Conservation (phyloP, 2,329 filamentous ascomycete genomes). For the Colletotrichum sp. region DNA sequence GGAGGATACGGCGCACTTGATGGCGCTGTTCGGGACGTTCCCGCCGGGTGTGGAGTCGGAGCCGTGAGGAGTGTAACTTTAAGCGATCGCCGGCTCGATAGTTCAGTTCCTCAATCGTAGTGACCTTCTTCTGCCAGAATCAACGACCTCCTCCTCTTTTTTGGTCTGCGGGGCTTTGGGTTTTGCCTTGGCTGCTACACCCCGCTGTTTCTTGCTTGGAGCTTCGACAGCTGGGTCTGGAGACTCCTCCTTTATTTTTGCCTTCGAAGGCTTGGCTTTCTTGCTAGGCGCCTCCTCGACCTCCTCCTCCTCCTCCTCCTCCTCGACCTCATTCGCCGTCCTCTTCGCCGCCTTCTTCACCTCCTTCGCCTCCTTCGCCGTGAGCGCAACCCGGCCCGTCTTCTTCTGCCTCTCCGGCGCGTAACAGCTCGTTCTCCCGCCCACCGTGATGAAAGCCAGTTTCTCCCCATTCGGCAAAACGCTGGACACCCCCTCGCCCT, state of each 20-base stretch:
- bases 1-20: conserved; percentile 32
- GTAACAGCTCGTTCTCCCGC: conserved; percentile 88
- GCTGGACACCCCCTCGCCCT: conserved; percentile 66
- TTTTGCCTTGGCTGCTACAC: conserved; percentile 11
- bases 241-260: conserved; percentile 16
- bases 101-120: conserved; percentile 26
- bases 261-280: conserved; percentile 27
- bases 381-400: conserved; percentile 46
- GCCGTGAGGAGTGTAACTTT: conserved; percentile 21
- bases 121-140: conserved; percentile 29
- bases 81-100: neutral
- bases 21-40: conserved; percentile 41
- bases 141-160: conserved; percentile 10
- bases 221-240: conserved; percentile 8
- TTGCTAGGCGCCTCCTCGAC: conserved; percentile 30
- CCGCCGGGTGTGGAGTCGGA: conserved; percentile 37
- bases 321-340: conserved; percentile 30
- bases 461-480: conserved; percentile 83
- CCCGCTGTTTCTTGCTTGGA: conserved; percentile 26
- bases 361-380: conserved; percentile 48
- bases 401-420: conserved; percentile 89
- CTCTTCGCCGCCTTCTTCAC: conserved; percentile 29
- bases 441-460: conserved; percentile 86
- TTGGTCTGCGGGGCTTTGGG: neutral
- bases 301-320: conserved; percentile 26